Evolutionary conservation across 73 alveolate species (phyloP), one percentile per base, ranked within the genome.

Genomic region (Paramecium pentaurelia): DNA sequence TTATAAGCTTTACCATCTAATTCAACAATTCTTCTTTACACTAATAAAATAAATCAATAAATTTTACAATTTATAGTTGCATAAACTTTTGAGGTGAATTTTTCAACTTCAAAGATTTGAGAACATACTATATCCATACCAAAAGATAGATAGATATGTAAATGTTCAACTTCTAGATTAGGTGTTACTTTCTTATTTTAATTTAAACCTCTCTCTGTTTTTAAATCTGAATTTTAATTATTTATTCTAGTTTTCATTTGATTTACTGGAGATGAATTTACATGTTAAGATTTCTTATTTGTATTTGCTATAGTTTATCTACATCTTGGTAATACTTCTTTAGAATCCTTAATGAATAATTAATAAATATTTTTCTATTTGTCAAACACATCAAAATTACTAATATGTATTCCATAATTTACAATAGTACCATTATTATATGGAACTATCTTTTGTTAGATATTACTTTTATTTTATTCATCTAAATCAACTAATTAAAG

Each of bases 41-140:
- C 91, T 80, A 80, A 45, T 34, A 75, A 32, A n/a, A 80, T 75
- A 42, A 80, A 5, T 80, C 47, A 73, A 12, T 30, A 36, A 73
- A 10, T 18, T 47, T 45, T 80, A 80, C 91, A 80, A 80, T 80
- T 49, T 44, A 80, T 80, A 1, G 47, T 47, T 22, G 91, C 91
- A 49, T 80, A 80, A 18, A 42, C 71, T 80, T 49, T 80, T 32
- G 71, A 45, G 8, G 47, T 14, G n/a, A 80, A 45, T 44, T 80
- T 27, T 18, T 80, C 25, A 25, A 42, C 38, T 5, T 80, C 71
- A 40, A 80, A 45, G 0, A 25, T 45, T 80, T 45, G 9, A 5
- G 44, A 80, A 45, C 77, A 80, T 11, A 80, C 22, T 9, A 80
- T 49, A 42, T 80, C 91, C 71, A 47, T 27, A 45, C 91, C 91